Base-by-base conservation (phyloP, 257 asterid species). In the Thymus quinquecostatus region DNA sequence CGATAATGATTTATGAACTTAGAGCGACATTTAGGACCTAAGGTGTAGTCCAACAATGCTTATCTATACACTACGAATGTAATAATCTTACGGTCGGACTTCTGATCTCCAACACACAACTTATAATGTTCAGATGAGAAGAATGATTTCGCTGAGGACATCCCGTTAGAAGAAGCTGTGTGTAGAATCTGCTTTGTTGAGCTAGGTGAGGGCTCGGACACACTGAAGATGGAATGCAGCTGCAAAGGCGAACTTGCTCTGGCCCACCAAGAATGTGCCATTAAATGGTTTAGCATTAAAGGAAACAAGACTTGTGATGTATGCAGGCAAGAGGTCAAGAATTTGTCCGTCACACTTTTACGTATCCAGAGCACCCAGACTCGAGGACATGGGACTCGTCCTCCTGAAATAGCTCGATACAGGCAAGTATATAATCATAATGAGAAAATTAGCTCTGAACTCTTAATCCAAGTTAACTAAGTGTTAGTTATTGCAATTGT, bases 181-280 rank as follows among this genome's bases (percentile, higher is more conserved):
- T 91, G 98, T 81, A 81, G 98, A 80, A 94, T 94, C 76, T 94
- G 98, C 80, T 79, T 94, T 33, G 83, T 86, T 30, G 98, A 94
- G 78, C 88, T 94, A 33, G 89, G 91, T 60, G 96, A 94, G 80
- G 89, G 85, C 65, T 71, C 90, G 3, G 89, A 89, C 66, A 86
- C 95, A 32, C 84, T 94, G 55, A 94, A 94, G 82, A 89, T 89
- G 96, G 98, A 93, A 78, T 93, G 98, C 59, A 77, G 91, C 80
- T 94, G 97, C 73, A 94, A 86, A 83, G 98, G 98, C 11, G 98
- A 94, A 77, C 97, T 94, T 60, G 98, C 96, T 63, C 80, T 94
- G 61, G 97, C 97, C 67, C 98, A 94, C 85, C 86, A 89, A 55
- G 96, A 87, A 78, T 93, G 98, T 74, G 98, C 96, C 11, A 74